These are phyloP conservation scores for Wickerhamomyces kurtzmanii DNA, from an alignment of 805 yeast species.

Conservation along the genomic window DNA sequence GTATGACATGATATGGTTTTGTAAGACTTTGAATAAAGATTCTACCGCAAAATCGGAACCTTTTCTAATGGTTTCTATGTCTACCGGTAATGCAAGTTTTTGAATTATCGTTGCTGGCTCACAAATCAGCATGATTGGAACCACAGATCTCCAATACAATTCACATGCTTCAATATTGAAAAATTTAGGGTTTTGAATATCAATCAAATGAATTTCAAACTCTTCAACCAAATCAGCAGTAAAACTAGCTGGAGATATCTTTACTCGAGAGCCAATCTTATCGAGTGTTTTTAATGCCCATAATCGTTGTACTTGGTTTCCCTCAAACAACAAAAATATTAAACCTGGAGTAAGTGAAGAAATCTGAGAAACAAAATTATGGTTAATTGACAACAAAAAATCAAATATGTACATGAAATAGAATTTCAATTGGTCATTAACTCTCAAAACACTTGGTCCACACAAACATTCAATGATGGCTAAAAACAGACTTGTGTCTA, in stretches of 20 bases:
- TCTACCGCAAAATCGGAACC: constrained; percentile 20
- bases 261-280: constrained; percentile 6
- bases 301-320: constrained; percentile 29
- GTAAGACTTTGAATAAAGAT: constrained; percentile 28
- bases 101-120: constrained; percentile 24
- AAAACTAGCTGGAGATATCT: constrained; percentile 16
- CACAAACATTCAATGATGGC: constrained; percentile 37
- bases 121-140: constrained; percentile 24
- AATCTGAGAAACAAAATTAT: constrained; percentile 14
- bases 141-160: constrained; percentile 37
- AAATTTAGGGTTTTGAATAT: constrained; percentile 41
- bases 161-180: constrained; percentile 32
- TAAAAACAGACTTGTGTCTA: constrained; percentile 10
- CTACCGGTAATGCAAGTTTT: constrained; percentile 15
- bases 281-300: constrained; percentile 36
- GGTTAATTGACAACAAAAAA: constrained; percentile 17
- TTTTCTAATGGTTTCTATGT: constrained; percentile 12
- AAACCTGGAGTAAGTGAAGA: constrained; percentile 34
- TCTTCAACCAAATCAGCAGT: constrained; percentile 42
- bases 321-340: constrained; percentile 46
- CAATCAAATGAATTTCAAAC: constrained; percentile 36
- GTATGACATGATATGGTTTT: constrained; percentile 42
- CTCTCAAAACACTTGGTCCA: constrained; percentile 40
- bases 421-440: constrained; percentile 22
- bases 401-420: constrained; percentile 27